These are phyloP conservation scores for Tulasnella calospora DNA, from an alignment of 768 basidiomycete genomes.

Conservation along the genomic window DNA sequence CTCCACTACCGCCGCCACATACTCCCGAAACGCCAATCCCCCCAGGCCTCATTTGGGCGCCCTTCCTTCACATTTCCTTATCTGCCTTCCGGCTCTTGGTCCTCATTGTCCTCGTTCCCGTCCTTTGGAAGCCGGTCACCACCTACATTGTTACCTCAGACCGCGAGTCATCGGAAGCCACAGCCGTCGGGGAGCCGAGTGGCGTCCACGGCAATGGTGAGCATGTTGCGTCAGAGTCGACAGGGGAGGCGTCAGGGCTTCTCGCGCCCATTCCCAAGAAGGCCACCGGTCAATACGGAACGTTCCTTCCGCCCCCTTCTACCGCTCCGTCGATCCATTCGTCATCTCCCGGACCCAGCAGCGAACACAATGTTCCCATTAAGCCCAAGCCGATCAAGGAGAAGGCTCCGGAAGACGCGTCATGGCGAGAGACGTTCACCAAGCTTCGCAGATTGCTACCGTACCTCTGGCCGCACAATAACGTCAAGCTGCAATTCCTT, in stretches of 20 bases:
- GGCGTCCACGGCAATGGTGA: constrained; percentile 41
- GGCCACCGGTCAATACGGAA: constrained; percentile 29
- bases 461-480: constrained; percentile 79
- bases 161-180: constrained; percentile 36
- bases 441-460: constrained; percentile 66
- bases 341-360: constrained; percentile 40
- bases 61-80: constrained; percentile 49
- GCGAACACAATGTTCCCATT: constrained; percentile 38
- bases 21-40: constrained; percentile 26
- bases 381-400: constrained; percentile 34
- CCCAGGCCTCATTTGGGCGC: constrained; percentile 31
- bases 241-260: constrained; percentile 49
- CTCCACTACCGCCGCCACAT: constrained; percentile 10
- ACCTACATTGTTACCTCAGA: constrained; percentile 50
- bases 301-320: constrained; percentile 38
- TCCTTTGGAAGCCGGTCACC: constrained; percentile 59
- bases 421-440: constrained; percentile 63
- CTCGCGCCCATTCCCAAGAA: constrained; percentile 40
- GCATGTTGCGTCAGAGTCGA: background rate
- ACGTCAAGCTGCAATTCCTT: constrained; percentile 58
- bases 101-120: constrained; percentile 54
- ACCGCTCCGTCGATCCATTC: constrained; percentile 22
- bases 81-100: constrained; percentile 63
- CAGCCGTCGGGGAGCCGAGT: constrained; percentile 38
- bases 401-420: constrained; percentile 44